Percentiles rank a stretch among this genome's conserved stretches.
phyloP scores from a whole-genome alignment of 768 basidiomycete species.

The Xerocomellus chrysenteron region DNA sequence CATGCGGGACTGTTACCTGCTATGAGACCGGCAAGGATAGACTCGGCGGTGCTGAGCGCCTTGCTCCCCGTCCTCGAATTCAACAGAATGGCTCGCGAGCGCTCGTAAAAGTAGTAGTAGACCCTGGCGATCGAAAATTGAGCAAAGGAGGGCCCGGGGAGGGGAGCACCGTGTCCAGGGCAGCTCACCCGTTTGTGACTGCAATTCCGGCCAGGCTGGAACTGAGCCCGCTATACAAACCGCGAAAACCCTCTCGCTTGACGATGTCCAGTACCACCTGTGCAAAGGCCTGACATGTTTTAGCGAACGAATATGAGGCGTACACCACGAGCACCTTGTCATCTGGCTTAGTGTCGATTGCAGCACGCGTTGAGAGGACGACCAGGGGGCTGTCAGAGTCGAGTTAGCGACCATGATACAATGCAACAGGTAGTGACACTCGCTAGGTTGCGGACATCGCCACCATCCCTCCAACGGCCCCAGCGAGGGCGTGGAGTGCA shows the following conservation, averaged over 20 bases:
- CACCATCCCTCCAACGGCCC: conserved; percentile 84
- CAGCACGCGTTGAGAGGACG: conserved; percentile 89
- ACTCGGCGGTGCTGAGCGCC: conserved; percentile 80
- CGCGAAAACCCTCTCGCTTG: conserved; percentile 79
- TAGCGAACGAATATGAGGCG: background rate
- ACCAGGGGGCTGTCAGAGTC: conserved; percentile 70
- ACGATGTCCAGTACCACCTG: conserved; percentile 73
- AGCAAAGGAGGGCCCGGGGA: background rate
- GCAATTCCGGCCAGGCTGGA: conserved; percentile 89
- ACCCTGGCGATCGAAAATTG: conserved; percentile 46
- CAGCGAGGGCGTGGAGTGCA: conserved; percentile 81
- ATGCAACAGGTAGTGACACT: conserved; percentile 27
- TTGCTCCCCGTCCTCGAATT: conserved; percentile 57
- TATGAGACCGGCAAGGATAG: conserved; percentile 83
- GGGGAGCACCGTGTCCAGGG: conserved; percentile 4
- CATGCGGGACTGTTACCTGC: conserved; percentile 54
- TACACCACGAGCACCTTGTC: conserved; percentile 54
- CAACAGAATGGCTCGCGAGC: conserved; percentile 57
- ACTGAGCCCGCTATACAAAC: conserved; percentile 83
- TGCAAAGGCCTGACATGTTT: conserved; percentile 50
- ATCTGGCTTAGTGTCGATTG: conserved; percentile 81
- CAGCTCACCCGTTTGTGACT: conserved; percentile 80
- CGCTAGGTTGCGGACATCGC: conserved; percentile 93
- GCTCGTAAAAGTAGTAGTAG: conserved; percentile 92
- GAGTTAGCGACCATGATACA: background rate